Evolutionary conservation across 176 grass and related monocot genomes (phyloP).

Genomic region (Triticum monococcum): DNA sequence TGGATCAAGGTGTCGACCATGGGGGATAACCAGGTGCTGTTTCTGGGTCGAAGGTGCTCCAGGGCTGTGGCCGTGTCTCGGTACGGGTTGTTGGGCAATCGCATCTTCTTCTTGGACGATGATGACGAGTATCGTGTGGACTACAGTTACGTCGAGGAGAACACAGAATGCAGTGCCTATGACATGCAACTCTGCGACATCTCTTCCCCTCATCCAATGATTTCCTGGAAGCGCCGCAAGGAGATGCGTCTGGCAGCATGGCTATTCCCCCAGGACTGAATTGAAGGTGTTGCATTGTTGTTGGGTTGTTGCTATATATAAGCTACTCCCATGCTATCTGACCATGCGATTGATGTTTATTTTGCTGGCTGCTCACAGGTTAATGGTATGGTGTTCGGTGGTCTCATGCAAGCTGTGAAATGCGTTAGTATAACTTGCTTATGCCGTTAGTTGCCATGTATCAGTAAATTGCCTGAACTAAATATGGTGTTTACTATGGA

Average conservation of each 20-base stretch:
- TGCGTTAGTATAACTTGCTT: background rate
- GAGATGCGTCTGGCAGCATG: background rate
- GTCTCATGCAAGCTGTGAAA: background rate
- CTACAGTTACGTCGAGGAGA: background rate
- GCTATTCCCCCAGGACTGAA: background rate
- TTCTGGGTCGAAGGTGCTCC: background rate
- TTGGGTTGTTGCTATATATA: too few relatives aligned
- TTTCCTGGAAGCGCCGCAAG: background rate
- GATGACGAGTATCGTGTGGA: background rate
- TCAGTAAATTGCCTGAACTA: background rate
- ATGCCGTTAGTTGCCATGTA: background rate
- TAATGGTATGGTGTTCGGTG: background rate
- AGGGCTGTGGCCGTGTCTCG: background rate
- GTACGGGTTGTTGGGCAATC: background rate
- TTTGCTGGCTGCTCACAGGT: background rate
- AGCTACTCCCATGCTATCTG: background rate
- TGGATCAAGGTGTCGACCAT: background rate
- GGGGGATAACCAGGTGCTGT: background rate
- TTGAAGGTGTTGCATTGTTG: background rate
- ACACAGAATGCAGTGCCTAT: background rate
- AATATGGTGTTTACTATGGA: background rate
- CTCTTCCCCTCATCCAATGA: too few relatives aligned
- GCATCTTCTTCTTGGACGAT: background rate
- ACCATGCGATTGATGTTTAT: background rate
- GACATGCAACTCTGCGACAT: background rate